These are phyloP conservation scores for Zygosaccharomyces pseudorouxii DNA, from an alignment of 805 yeast species.

Conservation along the genomic window DNA sequence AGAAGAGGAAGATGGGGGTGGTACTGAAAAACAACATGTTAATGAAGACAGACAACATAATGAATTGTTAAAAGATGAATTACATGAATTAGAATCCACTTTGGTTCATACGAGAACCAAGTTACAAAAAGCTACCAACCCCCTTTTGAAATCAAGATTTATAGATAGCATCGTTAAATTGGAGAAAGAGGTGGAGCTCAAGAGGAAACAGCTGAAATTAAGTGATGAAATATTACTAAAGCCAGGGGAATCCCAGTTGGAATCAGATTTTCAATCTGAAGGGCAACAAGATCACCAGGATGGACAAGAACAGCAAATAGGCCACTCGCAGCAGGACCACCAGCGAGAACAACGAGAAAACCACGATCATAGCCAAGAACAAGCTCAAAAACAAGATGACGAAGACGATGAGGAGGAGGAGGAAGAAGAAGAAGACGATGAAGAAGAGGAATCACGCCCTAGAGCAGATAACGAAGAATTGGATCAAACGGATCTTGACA, in stretches of 20 bases:
- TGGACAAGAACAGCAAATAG: slow-evolving; percentile 36
- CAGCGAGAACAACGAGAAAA: slow-evolving; percentile 35
- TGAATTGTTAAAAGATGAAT: slow-evolving; percentile 78
- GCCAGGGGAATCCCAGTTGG: slow-evolving; percentile 14
- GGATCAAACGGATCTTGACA: slow-evolving; percentile 36
- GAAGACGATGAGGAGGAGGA: slow-evolving; percentile 20
- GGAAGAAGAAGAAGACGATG: slow-evolving; percentile 32
- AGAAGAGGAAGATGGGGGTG: slow-evolving; percentile 48
- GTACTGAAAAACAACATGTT: slow-evolving; percentile 46
- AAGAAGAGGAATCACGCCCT: slow-evolving; percentile 22
- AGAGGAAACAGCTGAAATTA: slow-evolving; percentile 57
- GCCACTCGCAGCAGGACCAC: slow-evolving; percentile 27
- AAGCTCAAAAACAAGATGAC: slow-evolving; percentile 19
- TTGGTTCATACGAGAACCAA: slow-evolving; percentile 71
- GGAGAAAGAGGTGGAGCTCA: slow-evolving; percentile 75
- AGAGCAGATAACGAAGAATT: slow-evolving; percentile 21
- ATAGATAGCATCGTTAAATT: slow-evolving; percentile 73
- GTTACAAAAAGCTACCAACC: slow-evolving; percentile 68
- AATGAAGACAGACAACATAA: slow-evolving; percentile 59
- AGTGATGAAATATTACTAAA: slow-evolving; percentile 31
- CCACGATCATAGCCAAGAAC: slow-evolving; percentile 36
- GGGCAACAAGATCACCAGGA: slow-evolving; percentile 23
- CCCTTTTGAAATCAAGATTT: slow-evolving; percentile 82
- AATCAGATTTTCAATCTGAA: slow-evolving; percentile 22
- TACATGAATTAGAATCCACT: slow-evolving; percentile 72